Percentiles rank a stretch among this genome's conserved stretches.
These are phyloP conservation scores for Verruconis gallopava DNA, from an alignment of 2,329 filamentous ascomycete genomes.

Conservation along the genomic window DNA sequence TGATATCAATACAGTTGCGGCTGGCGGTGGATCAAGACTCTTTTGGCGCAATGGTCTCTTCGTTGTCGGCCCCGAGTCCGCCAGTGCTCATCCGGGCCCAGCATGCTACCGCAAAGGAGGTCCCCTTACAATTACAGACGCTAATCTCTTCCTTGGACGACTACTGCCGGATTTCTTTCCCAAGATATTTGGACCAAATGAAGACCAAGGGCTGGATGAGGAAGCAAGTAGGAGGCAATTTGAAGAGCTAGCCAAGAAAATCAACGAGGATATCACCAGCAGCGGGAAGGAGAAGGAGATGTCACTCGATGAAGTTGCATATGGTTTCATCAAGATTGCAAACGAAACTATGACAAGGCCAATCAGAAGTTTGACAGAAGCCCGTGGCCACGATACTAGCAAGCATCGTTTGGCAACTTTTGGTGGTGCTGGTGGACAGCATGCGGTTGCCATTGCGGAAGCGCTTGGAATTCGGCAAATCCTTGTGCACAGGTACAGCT, in stretches of 20 bases:
- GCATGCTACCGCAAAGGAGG: constrained; percentile 86
- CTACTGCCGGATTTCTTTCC: constrained; percentile 86
- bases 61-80: constrained; percentile 79
- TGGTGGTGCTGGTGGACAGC: constrained; percentile 81
- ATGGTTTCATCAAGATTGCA: constrained; percentile 78
- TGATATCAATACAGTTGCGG: constrained; percentile 90
- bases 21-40: constrained; percentile 71
- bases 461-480: constrained; percentile 77
- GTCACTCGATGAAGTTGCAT: constrained; percentile 72
- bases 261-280: constrained; percentile 62
- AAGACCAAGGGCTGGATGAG: constrained; percentile 66
- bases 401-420: constrained; percentile 87
- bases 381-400: constrained; percentile 81
- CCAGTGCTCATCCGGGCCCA: constrained; percentile 77
- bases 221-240: constrained; percentile 65
- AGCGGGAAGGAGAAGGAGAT: constrained; percentile 46
- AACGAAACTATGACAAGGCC: constrained; percentile 88
- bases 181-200: constrained; percentile 85
- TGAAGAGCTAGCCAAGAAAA: constrained; percentile 59
- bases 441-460: constrained; percentile 81
- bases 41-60: constrained; percentile 87
- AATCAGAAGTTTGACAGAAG: constrained; percentile 81
- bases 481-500: constrained; percentile 75
- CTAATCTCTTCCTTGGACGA: constrained; percentile 73
- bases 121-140: constrained; percentile 84